phyloP scores from a whole-genome alignment of 164 flowering plant genomes.

The Stephania japonica region DNA sequence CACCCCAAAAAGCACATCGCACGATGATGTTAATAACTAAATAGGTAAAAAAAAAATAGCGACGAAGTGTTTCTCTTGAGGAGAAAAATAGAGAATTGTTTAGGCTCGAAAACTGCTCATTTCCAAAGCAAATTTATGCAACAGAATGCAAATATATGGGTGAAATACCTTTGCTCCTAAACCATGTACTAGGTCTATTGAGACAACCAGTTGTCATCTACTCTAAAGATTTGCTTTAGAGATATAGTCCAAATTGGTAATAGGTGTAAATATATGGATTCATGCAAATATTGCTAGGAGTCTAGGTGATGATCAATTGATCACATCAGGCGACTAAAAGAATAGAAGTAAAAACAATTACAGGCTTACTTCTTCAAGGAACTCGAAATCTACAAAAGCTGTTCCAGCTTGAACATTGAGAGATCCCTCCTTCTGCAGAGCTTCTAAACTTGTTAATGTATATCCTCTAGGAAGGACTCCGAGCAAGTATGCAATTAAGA shows the following conservation, averaged over 20 bases:
- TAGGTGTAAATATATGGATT: no score
- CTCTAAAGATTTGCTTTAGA: no score
- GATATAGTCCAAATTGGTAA: no score
- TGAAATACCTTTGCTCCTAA: neutral
- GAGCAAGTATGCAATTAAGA: conserved; percentile 82
- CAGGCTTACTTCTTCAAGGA: conserved; percentile 72
- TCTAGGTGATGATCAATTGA: neutral
- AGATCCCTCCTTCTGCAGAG: conserved; percentile 74
- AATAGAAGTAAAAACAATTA: neutral
- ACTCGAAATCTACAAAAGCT: conserved; percentile 87
- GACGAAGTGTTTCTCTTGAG: neutral
- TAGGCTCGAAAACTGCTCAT: neutral
- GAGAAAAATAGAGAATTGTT: neutral
- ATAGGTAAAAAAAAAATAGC: neutral
- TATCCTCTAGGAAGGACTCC: conserved; percentile 88
- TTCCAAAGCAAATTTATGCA: neutral
- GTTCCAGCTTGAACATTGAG: conserved; percentile 97
- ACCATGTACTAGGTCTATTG: neutral
- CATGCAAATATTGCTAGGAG: neutral
- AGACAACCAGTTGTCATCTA: no score
- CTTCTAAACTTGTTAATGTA: conserved; percentile 73
- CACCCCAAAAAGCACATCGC: conserved; percentile 12
- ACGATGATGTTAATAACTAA: neutral
- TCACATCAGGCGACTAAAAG: neutral
- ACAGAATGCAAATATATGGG: neutral